Evolutionary conservation across 2,329 filamentous ascomycete genomes (phyloP).

Genomic region (Sclerotiophoma versabilis): DNA sequence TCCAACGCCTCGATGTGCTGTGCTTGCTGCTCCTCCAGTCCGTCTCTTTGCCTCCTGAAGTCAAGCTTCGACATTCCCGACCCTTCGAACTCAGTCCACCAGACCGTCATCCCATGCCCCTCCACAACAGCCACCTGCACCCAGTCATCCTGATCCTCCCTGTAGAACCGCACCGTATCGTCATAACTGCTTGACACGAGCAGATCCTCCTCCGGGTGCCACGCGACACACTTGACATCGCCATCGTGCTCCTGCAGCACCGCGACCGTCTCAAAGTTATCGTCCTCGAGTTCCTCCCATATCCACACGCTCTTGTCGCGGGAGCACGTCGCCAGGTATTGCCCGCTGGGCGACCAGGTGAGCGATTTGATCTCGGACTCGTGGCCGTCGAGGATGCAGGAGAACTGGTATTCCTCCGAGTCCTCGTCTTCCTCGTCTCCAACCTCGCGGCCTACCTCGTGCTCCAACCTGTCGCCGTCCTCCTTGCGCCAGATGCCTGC

Average conservation of each 20-base stretch:
- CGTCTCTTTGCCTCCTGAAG: conserved; percentile 33
- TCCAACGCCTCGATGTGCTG: conserved; percentile 48
- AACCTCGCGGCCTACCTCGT: conserved; percentile 43
- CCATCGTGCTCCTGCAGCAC: conserved; percentile 94
- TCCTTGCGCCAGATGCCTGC: conserved; percentile 74
- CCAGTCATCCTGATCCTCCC: conserved; percentile 94
- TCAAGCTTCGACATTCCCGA: conserved; percentile 44
- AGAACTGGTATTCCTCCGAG: conserved; percentile 89
- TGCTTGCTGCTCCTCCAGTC: conserved; percentile 42
- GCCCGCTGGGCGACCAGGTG: conserved; percentile 74
- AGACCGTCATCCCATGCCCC: conserved; percentile 86
- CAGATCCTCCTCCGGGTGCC: conserved; percentile 82
- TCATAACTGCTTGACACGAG: conserved; percentile 94
- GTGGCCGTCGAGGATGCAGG: conserved; percentile 90
- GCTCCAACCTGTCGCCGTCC: conserved; percentile 64
- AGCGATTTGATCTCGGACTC: conserved; percentile 91
- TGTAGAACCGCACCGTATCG: conserved; percentile 86
- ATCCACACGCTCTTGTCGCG: conserved; percentile 97
- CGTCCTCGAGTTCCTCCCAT: conserved; percentile 95
- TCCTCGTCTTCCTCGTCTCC: conserved; percentile 62
- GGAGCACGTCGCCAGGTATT: conserved; percentile 86
- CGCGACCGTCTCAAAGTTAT: conserved; percentile 96
- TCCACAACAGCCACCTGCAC: conserved; percentile 82
- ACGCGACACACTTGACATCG: conserved; percentile 92
- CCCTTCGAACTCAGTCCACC: conserved; percentile 77